phyloP scores from a whole-genome alignment of 306 rosid genomes.

The Luffa acutangula region DNA sequence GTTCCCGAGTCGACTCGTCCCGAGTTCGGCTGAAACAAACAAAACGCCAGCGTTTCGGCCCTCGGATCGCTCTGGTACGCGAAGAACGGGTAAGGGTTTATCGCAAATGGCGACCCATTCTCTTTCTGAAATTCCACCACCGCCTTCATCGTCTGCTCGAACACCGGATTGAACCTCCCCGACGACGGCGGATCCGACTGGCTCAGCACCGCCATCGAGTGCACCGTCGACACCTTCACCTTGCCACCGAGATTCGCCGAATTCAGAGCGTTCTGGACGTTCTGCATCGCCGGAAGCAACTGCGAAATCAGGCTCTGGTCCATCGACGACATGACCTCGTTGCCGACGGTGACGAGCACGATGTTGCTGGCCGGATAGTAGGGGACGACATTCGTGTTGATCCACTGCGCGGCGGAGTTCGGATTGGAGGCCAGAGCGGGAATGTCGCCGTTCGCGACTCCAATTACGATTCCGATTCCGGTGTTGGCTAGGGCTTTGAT shows the following conservation, averaged over 20 bases:
- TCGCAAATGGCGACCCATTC: slow-evolving; percentile 47
- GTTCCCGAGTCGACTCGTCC: slow-evolving; percentile 74
- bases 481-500: slow-evolving; percentile 54
- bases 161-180: slow-evolving; percentile 43
- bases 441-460: slow-evolving; percentile 53
- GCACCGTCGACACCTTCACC: slow-evolving; percentile 68
- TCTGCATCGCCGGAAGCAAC: slow-evolving; percentile 69
- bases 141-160: slow-evolving; percentile 26
- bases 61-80: slow-evolving; percentile 75
- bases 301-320: slow-evolving; percentile 43
- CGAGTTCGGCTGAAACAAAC: slow-evolving; percentile 70
- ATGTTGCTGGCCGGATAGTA: slow-evolving; percentile 63
- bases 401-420: slow-evolving; percentile 55
- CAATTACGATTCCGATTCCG: slow-evolving; percentile 52
- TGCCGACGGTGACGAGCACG: slow-evolving; percentile 63
- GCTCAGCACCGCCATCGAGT: slow-evolving; percentile 60
- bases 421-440: slow-evolving; percentile 57
- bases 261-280: slow-evolving; percentile 57
- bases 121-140: slow-evolving; percentile 47
- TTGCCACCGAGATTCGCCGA: slow-evolving; percentile 47
- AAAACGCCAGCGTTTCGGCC: slow-evolving; percentile 74
- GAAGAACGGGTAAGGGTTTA: slow-evolving; percentile 83
- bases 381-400: slow-evolving; percentile 49
- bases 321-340: slow-evolving; percentile 51
- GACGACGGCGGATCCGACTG: slow-evolving; percentile 84